Base-by-base conservation (phyloP, 805 yeast species). In the Nadsonia fulvescens region DNA sequence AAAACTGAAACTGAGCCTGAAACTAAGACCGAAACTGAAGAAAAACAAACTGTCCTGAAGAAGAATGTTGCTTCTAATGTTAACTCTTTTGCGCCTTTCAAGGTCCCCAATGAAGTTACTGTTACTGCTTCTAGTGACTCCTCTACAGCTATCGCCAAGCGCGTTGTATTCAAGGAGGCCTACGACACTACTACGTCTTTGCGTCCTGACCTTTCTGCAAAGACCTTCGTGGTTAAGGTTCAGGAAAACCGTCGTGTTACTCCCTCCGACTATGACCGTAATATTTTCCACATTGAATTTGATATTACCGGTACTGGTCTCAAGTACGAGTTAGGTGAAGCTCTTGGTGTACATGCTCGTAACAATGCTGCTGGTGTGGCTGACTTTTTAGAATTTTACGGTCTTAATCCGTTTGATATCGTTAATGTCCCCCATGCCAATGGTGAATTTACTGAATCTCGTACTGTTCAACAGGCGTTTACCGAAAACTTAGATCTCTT, bases 231-330 rank as follows among this genome's bases (percentile, higher is more conserved):
- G 26, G 91, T 82, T 30, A 79, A 74, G 50, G 95, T 86, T 28
- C 75, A 81, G 51, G 89, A 77, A 47, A 83, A 83, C 61, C 74
- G 70, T 56, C 69, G 96, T 43, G 74, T 86, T 35, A 86, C 96
- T 11, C 95, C 96, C 5, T 44, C 42, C 18, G 83, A 78, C 42
- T 86, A 86, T 53, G 79, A 78, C 35, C 78, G 96, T 58, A 77
- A 86, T 54, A 83, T 86, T 42, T 86, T 86, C 79, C 93, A 86
- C 47, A 75, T 86, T 39, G 96, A 86, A 55, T 81, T 86, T 39
- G 96, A 86, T 47, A 66, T 73, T 45, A 53, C 82, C 23, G 92
- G 91, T 28, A 82, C 95, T 18, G 94, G 92, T 14, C 60, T 86
- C 46, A 78, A 69, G 25, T 86, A 86, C 48, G 89, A 73, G 36